phyloP scores from a whole-genome alignment of 495 filamentous ascomycete genomes.

The Penicillium tannophilum region DNA sequence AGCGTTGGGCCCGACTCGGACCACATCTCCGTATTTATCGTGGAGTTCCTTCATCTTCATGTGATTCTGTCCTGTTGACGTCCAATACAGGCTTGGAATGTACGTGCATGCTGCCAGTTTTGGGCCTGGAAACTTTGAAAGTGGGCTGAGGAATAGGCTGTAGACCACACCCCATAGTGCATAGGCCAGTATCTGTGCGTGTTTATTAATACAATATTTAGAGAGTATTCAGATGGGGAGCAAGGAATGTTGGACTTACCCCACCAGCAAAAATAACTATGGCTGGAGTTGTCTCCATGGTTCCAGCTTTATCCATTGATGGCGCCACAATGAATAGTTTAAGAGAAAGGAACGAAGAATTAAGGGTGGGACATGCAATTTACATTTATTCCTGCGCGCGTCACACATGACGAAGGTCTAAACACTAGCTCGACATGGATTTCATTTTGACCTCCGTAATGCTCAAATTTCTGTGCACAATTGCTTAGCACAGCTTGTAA shows the following conservation, averaged over 20 bases:
- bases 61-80: constrained; percentile 38
- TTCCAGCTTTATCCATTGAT: neutral
- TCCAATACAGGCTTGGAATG: constrained; percentile 34
- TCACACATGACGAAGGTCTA: neutral
- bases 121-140: constrained; percentile 51
- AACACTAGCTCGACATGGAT: neutral
- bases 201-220: too few species aligned
- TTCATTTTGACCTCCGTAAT: too few species aligned
- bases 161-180: constrained; percentile 33
- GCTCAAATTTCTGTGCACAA: too few species aligned
- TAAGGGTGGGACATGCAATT: neutral
- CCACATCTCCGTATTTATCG: constrained; percentile 44
- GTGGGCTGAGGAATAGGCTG: constrained; percentile 45
- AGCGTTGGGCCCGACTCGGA: constrained; percentile 49
- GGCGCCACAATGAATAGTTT: too few species aligned
- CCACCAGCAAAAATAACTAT: neutral
- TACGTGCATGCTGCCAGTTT: constrained; percentile 49
- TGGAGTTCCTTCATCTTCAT: constrained; percentile 45
- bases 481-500: too few species aligned
- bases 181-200: constrained; percentile 8
- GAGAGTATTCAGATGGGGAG: neutral
- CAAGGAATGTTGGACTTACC: neutral
- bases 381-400: neutral
- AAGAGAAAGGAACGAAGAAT: neutral
- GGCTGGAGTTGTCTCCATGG: neutral